Base-by-base conservation (phyloP, 768 basidiomycete species). In the Basidioascus undulatus region DNA sequence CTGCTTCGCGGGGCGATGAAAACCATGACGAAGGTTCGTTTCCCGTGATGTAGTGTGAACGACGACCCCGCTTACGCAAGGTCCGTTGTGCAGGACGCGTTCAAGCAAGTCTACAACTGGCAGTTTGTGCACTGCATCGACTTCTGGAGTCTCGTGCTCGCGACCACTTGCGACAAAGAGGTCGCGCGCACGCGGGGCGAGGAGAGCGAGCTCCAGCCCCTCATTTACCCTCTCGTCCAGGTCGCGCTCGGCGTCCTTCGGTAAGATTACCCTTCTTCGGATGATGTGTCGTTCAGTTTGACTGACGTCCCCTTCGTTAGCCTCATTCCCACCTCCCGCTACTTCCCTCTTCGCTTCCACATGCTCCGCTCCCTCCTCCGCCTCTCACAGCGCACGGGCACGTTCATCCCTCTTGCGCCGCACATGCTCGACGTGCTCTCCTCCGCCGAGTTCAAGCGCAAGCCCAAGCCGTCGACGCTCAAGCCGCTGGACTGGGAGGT, bases 91-190 rank as follows among this genome's bases (percentile, higher is more conserved):
- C 56, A 83, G 76, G 86, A 96, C 49, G 74, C 82, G 8, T 87
- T 78, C 61, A 76, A 76, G 57, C 75, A 78, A 51, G 89, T 98
- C 18, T 92, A 98, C 61, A 98, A 94, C 60, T 98, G 92, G 92
- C 92, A 94, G 61, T 94, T 76, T 49, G 78, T 76, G 3, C 92
- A 98, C 56, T 81, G 74, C 44, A 63, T 98, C 48, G 92, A 98
- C 62, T 96, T 96, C 53, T 98, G 92, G 92, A 69, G 71, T 31
- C 66, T 81, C 32, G 83, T 94, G 9, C 67, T 98, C 9, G 76
- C 74, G 18, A 66, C 74, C 33, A 76, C 82, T 13, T 87, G 81
- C 52, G 71, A 74, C 51, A 61, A 62, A 23, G 62, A 73, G 50
- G 61, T 63, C 3, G 65, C 71, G 44, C 54, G 57, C 12, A 66